phyloP scores from a whole-genome alignment of 2,329 filamentous ascomycete genomes.

The Ophiostoma sp. region DNA sequence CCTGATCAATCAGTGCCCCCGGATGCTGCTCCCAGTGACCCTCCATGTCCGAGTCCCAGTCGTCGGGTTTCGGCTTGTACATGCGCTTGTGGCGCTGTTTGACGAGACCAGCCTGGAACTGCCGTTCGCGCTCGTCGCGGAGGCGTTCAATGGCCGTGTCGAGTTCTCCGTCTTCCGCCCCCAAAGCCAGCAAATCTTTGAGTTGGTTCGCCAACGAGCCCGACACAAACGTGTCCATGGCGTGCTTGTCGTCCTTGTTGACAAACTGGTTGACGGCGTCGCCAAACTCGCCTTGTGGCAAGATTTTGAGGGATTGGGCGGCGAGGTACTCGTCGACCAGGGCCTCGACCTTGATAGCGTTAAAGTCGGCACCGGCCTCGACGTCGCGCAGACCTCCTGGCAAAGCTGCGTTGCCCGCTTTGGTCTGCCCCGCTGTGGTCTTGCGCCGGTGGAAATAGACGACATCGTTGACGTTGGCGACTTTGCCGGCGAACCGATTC shows the following conservation, averaged over 20 bases:
- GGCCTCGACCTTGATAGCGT: conserved; percentile 82
- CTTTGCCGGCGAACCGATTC: conserved; percentile 83
- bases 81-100: conserved; percentile 47
- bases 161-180: conserved; percentile 70
- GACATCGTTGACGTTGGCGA: conserved; percentile 92
- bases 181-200: conserved; percentile 65
- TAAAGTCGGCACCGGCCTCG: conserved; percentile 57
- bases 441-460: conserved; percentile 93
- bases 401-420: conserved; percentile 54
- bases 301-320: conserved; percentile 85
- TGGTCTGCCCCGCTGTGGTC: conserved; percentile 52
- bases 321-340: conserved; percentile 85
- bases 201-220: conserved; percentile 71
- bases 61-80: conserved; percentile 73
- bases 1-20: conserved; percentile 54
- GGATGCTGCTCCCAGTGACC: conserved; percentile 83
- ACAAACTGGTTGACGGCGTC: conserved; percentile 93
- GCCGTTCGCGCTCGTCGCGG: conserved; percentile 67
- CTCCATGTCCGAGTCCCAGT: conserved; percentile 88
- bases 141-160: conserved; percentile 75
- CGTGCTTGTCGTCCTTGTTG: conserved; percentile 91
- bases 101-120: conserved; percentile 66
- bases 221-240: conserved; percentile 78
- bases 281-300: conserved; percentile 89
- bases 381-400: conserved; percentile 58